Evolutionary conservation across 2,329 filamentous ascomycete species (phyloP).

Genomic region (Bisporella sp.): DNA sequence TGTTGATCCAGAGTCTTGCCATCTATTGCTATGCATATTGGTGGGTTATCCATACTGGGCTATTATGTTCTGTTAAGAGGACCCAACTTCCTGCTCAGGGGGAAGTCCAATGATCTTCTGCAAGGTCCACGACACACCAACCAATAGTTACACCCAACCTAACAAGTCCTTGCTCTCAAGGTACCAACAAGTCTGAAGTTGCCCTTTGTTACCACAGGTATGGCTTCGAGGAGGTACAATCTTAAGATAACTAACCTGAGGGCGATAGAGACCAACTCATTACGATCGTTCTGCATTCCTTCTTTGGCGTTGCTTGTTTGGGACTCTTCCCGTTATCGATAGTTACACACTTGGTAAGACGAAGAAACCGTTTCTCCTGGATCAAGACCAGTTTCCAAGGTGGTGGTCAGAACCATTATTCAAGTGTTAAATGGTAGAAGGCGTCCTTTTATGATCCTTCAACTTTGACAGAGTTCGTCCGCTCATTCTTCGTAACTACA

Average conservation of each 20-base stretch:
- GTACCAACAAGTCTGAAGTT: neutral
- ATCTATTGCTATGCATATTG: neutral
- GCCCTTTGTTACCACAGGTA: neutral
- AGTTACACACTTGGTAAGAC: neutral
- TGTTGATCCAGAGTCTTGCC: neutral
- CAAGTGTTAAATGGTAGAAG: constrained; percentile 16
- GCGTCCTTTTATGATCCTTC: constrained; percentile 9
- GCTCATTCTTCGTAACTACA: constrained; percentile 1
- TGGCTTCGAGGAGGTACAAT: neutral
- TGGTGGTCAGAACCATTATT: constrained; percentile 1
- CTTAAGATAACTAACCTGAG: neutral
- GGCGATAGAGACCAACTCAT: neutral
- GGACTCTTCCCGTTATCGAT: neutral
- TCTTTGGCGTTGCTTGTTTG: neutral
- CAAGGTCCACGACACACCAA: constrained; percentile 13
- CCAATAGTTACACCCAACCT: neutral
- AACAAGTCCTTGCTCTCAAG: neutral
- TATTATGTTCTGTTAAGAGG: neutral
- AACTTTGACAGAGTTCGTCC: constrained; percentile 7
- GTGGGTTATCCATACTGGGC: neutral
- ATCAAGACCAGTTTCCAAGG: neutral
- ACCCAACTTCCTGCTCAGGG: constrained; percentile 15
- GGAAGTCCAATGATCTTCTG: constrained; percentile 11
- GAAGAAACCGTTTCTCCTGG: neutral
- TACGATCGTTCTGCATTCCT: neutral